A percentile compares a stretch with the other conserved stretches of the same genome.
Conservation (phyloP, 805 yeast genomes). For the Hanseniaspora guilliermondii region DNA sequence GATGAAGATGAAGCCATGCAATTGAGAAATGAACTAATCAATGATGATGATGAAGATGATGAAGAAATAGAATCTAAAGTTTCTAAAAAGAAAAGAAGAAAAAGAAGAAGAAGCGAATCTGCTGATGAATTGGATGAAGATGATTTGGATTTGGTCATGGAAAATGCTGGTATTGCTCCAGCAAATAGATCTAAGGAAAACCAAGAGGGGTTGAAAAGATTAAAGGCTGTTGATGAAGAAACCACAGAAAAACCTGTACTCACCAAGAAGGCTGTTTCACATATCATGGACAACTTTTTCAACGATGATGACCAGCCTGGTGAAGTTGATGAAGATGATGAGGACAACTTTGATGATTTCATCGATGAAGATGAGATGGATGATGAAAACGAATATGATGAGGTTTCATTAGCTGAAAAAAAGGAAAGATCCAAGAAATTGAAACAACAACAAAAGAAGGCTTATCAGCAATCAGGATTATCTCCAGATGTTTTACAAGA, state of each 20-base stretch:
- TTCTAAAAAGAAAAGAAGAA: constrained; percentile 31
- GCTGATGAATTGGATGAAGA: constrained; percentile 80
- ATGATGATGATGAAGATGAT: constrained; percentile 68
- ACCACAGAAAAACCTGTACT: constrained; percentile 15
- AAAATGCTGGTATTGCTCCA: constrained; percentile 70
- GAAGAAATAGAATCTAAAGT: constrained; percentile 24
- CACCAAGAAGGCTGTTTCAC: constrained; percentile 17
- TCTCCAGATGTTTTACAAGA: constrained; percentile 89
- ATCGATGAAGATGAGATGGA: constrained; percentile 95
- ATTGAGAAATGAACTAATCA: constrained; percentile 85
- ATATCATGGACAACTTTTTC: constrained; percentile 32
- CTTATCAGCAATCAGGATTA: constrained; percentile 46
- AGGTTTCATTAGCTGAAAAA: constrained; percentile 77
- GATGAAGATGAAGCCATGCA: constrained; percentile 69
- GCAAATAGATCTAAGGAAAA: constrained; percentile 25
- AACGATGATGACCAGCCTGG: constrained; percentile 31
- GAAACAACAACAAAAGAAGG: constrained; percentile 34
- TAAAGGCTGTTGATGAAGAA: constrained; percentile 41
- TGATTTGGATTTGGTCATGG: constrained; percentile 82
- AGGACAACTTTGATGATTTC: constrained; percentile 90
- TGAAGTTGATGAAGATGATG: constrained; percentile 17
- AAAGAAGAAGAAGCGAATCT: constrained; percentile 36
- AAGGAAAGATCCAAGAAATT: constrained; percentile 35
- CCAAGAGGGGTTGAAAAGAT: constrained; percentile 51
- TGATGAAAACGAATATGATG: constrained; percentile 79